phyloP scores from a whole-genome alignment of 768 basidiomycete genomes.

The Boletus patriciae region DNA sequence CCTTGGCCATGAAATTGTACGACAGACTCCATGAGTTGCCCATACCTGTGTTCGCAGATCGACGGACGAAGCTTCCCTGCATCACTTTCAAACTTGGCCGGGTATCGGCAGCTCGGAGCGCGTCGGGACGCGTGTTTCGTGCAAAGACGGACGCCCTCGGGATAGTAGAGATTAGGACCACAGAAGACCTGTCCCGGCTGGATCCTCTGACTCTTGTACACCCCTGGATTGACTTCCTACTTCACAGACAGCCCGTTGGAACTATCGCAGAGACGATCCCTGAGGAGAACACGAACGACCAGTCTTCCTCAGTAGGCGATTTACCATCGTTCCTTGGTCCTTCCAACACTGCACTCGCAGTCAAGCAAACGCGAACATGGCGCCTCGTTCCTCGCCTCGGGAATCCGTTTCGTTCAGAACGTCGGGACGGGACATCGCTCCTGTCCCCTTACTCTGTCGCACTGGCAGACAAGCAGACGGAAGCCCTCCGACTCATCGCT shows the following conservation, averaged over 20 bases:
- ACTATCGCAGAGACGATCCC: neutral
- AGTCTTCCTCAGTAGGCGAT: neutral
- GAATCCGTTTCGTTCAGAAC: neutral
- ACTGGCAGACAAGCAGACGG: neutral
- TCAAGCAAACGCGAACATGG: neutral
- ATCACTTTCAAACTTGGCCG: neutral
- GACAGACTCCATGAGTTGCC: neutral
- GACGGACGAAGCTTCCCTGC: neutral
- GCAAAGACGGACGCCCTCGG: neutral
- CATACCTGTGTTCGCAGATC: neutral
- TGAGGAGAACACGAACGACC: neutral
- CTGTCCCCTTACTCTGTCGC: neutral
- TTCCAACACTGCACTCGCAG: neutral
- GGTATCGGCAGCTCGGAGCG: neutral
- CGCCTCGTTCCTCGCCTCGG: neutral
- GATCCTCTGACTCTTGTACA: neutral
- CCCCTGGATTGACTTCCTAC: neutral
- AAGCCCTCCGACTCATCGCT: neutral
- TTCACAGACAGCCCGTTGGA: neutral
- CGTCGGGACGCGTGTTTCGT: neutral
- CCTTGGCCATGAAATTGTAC: neutral
- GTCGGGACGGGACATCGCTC: neutral
- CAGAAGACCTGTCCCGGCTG: neutral
- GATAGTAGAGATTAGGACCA: neutral
- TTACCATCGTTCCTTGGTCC: neutral